Percentiles rank a stretch among this genome's conserved stretches.
Evolutionary conservation across 1,139 yeast species (phyloP).

Genomic region (Arxiozyma slooffiae): DNA sequence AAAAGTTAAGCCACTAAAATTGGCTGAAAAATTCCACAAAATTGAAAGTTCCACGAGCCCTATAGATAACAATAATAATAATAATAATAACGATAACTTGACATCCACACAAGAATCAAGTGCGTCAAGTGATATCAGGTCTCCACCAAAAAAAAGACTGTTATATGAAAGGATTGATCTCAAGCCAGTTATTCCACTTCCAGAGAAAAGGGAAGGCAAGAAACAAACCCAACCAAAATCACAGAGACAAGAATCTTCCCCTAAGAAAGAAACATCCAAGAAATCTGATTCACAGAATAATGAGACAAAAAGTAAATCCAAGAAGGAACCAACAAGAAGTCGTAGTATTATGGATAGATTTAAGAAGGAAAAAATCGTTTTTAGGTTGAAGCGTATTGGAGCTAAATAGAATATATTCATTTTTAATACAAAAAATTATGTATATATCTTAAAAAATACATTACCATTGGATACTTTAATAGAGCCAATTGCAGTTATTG

Average conservation of each 20-base stretch:
- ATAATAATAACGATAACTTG: neutral
- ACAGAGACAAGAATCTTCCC: too few relatives aligned
- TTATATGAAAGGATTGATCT: conserved; percentile 3
- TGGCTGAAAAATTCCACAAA: conserved; percentile 3
- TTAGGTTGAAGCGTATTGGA: neutral
- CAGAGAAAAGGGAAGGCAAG: neutral
- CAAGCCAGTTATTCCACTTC: neutral
- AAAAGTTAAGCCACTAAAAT: conserved; percentile 5
- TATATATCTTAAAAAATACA: too few relatives aligned
- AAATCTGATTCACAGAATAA: neutral
- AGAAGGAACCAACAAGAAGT: neutral
- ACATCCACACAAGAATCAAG: neutral
- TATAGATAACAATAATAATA: neutral
- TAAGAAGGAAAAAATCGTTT: neutral
- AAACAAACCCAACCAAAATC: too few relatives aligned
- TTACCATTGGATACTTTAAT: neutral
- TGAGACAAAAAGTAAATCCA: neutral
- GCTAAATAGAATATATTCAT: neutral
- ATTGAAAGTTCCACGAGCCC: neutral
- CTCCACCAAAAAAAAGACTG: conserved; percentile 1
- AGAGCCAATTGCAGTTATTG: neutral
- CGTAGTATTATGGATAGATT: neutral
- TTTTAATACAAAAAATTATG: too few relatives aligned
- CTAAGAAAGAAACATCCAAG: neutral
- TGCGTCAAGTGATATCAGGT: neutral